A percentile compares a stretch with the other conserved stretches of the same genome.
Conservation (phyloP, 768 basidiomycete genomes). For the Kwoniella pini region DNA sequence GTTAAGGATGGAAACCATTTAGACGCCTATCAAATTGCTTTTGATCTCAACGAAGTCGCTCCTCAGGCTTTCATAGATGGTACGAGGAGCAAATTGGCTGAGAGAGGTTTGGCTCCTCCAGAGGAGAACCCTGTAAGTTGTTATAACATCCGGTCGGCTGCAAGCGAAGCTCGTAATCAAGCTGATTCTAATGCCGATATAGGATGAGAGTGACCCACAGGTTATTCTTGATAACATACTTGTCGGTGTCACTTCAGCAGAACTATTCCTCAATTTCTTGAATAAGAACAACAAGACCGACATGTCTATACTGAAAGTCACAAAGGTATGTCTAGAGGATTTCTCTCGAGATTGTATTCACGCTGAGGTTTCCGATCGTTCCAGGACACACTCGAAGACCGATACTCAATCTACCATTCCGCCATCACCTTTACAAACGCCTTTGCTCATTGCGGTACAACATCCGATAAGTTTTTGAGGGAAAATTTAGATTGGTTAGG, state of each 20-base stretch:
- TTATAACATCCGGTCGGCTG: no score
- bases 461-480: slow-evolving; percentile 86
- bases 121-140: slow-evolving; percentile 18
- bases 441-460: slow-evolving; percentile 97
- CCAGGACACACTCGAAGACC: slow-evolving; percentile 57
- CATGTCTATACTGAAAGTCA: slow-evolving; percentile 83
- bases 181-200: slow-evolving; percentile 4
- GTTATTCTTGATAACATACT: slow-evolving; percentile 74
- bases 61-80: slow-evolving; percentile 87
- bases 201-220: slow-evolving; percentile 18
- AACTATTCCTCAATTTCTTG: slow-evolving; percentile 91
- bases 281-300: slow-evolving; percentile 92
- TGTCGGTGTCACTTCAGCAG: slow-evolving; percentile 86
- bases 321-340: slow-evolving; percentile 65
- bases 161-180: no score
- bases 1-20: slow-evolving; percentile 60
- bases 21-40: slow-evolving; percentile 90
- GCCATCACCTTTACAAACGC: slow-evolving; percentile 95
- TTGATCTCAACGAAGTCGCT: slow-evolving; percentile 92
- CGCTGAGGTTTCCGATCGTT: no score
- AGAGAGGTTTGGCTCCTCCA: slow-evolving; percentile 25
- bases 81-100: slow-evolving; percentile 57
- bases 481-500: slow-evolving; percentile 97
- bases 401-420: slow-evolving; percentile 96
- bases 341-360: no score